Conservation (phyloP, 192 early-diverging fungal species). For the Rhizoclosmatium globosum region DNA sequence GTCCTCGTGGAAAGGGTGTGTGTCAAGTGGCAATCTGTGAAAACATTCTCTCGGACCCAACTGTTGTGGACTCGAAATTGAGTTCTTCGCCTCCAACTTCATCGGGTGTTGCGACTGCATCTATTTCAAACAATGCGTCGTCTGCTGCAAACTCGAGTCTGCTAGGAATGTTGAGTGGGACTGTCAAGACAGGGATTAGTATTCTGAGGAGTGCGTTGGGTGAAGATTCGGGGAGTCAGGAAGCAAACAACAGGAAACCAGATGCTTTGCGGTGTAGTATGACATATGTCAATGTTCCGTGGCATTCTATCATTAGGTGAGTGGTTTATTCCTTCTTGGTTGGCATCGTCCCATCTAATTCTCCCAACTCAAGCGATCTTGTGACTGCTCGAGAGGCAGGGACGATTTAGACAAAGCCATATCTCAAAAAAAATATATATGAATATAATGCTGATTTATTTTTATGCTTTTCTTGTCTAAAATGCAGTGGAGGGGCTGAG, state of each 20-base stretch:
- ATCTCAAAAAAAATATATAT: too few species aligned
- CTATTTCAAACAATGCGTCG: background rate
- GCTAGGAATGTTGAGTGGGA: slow-evolving; percentile 36
- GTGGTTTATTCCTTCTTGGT: slow-evolving; percentile 36
- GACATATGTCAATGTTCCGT: slow-evolving; percentile 95
- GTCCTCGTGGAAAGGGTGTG: slow-evolving; percentile 87
- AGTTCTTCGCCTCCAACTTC: background rate
- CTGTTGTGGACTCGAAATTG: background rate
- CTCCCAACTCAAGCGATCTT: slow-evolving; percentile 13
- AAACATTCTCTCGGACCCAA: slow-evolving; percentile 15
- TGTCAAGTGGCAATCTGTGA: slow-evolving; percentile 67
- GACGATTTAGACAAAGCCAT: background rate
- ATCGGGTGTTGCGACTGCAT: background rate
- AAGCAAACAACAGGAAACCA: slow-evolving; percentile 56
- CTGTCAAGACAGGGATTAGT: slow-evolving; percentile 24
- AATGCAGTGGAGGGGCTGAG: too few species aligned
- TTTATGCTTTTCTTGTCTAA: too few species aligned
- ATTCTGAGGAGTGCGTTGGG: slow-evolving; percentile 33
- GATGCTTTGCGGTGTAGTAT: slow-evolving; percentile 83
- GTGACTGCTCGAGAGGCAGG: slow-evolving; percentile 8
- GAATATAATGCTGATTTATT: too few species aligned
- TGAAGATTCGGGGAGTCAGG: slow-evolving; percentile 2
- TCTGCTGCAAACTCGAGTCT: background rate
- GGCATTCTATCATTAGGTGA: slow-evolving; percentile 77
- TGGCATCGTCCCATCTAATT: background rate